Conservation (phyloP, 2,329 filamentous ascomycete genomes). For the Aulographum hederae region DNA sequence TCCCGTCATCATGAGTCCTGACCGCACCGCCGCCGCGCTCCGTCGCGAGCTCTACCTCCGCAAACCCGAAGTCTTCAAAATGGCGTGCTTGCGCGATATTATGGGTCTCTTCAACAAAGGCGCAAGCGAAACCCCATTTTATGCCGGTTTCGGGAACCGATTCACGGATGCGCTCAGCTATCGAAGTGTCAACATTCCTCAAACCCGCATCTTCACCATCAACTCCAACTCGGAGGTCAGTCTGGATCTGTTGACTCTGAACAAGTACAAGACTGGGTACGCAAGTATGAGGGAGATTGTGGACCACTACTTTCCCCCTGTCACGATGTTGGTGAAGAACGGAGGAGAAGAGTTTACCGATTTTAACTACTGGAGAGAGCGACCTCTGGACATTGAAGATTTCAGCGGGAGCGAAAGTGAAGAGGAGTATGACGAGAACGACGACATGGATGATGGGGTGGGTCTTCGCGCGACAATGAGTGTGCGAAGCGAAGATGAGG, state of each 20-base stretch:
- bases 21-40: conserved; percentile 84
- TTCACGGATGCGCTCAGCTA: conserved; percentile 94
- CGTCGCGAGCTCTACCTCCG: conserved; percentile 84
- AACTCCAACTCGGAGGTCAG: conserved; percentile 95
- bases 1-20: conserved; percentile 86
- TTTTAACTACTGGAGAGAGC: conserved; percentile 89
- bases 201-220: conserved; percentile 92
- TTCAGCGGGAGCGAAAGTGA: conserved; percentile 70
- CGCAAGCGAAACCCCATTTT: conserved; percentile 63
- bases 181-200: conserved; percentile 85
- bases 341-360: conserved; percentile 93
- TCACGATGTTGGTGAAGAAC: conserved; percentile 68
- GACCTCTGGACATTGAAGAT: conserved; percentile 66
- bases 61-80: conserved; percentile 98
- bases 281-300: conserved; percentile 94
- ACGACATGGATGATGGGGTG: conserved; percentile 26
- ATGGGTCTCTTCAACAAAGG: conserved; percentile 59
- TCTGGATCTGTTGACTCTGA: conserved; percentile 72
- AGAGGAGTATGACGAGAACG: conserved; percentile 30
- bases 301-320: conserved; percentile 93
- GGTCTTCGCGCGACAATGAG: too few species aligned
- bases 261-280: conserved; percentile 92
- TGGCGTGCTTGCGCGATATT: conserved; percentile 93
- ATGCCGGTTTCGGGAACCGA: conserved; percentile 91
- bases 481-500: conserved; percentile 35